A percentile compares a stretch with the other conserved stretches of the same genome.
These are phyloP conservation scores for Xylaria cubensis DNA, from an alignment of 495 filamentous ascomycete genomes.

Conservation along the genomic window DNA sequence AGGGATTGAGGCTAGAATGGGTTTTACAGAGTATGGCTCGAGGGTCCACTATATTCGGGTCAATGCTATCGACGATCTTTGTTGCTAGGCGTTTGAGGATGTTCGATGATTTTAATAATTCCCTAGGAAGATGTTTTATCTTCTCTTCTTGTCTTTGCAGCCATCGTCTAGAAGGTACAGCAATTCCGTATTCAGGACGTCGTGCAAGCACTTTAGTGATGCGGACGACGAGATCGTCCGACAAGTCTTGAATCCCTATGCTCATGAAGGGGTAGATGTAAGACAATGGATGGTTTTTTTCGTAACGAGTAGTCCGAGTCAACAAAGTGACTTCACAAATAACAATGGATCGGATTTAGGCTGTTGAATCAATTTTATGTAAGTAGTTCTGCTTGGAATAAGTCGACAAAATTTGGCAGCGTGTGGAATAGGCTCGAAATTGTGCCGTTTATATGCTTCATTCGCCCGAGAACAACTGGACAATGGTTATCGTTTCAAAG, in stretches of 20 bases:
- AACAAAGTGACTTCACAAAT: slow-evolving; percentile 9
- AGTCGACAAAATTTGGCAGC: not conserved
- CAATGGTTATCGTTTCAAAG: slow-evolving; percentile 14
- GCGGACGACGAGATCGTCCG: slow-evolving; percentile 25
- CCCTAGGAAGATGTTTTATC: slow-evolving; percentile 32
- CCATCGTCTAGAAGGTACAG: slow-evolving; percentile 40
- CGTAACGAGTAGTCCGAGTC: not conserved
- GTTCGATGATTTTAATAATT: slow-evolving; percentile 30
- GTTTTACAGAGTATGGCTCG: slow-evolving; percentile 43
- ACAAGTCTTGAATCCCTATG: slow-evolving; percentile 31
- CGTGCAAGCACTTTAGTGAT: slow-evolving; percentile 38
- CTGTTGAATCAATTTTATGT: slow-evolving; percentile 25
- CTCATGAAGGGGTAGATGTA: slow-evolving; percentile 28
- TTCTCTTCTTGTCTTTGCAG: slow-evolving; percentile 35
- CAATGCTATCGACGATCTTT: slow-evolving; percentile 33
- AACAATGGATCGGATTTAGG: slow-evolving; percentile 5
- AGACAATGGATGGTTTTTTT: slow-evolving; percentile 8
- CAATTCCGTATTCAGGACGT: slow-evolving; percentile 39
- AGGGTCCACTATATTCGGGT: slow-evolving; percentile 33
- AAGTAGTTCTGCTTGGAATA: slow-evolving; percentile 15
- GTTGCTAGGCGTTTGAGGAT: slow-evolving; percentile 36
- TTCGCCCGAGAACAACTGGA: not conserved
- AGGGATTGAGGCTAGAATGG: slow-evolving; percentile 44
- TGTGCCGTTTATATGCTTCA: not conserved
- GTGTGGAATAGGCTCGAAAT: slow-evolving; percentile 12